Evolutionary conservation across 306 rosid species (phyloP), one percentile per base, ranked within the genome.

Genomic region (Mucuna pruriens): DNA sequence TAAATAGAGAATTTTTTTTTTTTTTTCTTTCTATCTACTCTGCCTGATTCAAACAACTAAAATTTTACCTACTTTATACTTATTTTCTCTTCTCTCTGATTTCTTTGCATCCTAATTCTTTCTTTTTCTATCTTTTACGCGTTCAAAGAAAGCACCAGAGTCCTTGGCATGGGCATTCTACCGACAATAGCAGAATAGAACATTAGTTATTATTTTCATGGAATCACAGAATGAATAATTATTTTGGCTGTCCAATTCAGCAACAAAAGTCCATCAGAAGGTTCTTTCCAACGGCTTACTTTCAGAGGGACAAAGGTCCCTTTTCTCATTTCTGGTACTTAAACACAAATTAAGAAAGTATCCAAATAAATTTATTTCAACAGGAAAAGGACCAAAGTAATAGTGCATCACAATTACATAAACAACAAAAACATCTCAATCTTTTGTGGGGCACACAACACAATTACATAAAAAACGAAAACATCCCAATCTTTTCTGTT

Each of bases 301-400:
- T 80, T 70, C 74, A 75, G 61, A 67, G 63, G 68, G 52, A 68
- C 79, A 75, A 65, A 23, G 12, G 16, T 55, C 80, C 52, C 19
- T 85, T 81, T 42, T 77, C 63, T 55, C 81, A 74, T 70, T 81
- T 57, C 19, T 48, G 33, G 29, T 69, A 60, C 46, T 68, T 17
- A 45, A 61, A 84, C 71, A 61, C 49, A 39, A 62, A 77, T 60
- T 20, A 68, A 40, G 25, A 85, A 82, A 57, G 13, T 40, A 86
- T 76, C 75, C 62, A 86, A 67, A 77, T 44, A 66, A 36, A 16
- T 80, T 80, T 70, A 80, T 86, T 83, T 80, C 65, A 71, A 12
- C 11, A 73, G 7, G 34, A 60, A 76, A 25, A 71, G n/a, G 7
- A 76, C 78, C 26, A 52, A 63, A 80, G 58, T 58, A 65, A 71